phyloP scores from a whole-genome alignment of 768 basidiomycete species.

The Pleurotus djamor region DNA sequence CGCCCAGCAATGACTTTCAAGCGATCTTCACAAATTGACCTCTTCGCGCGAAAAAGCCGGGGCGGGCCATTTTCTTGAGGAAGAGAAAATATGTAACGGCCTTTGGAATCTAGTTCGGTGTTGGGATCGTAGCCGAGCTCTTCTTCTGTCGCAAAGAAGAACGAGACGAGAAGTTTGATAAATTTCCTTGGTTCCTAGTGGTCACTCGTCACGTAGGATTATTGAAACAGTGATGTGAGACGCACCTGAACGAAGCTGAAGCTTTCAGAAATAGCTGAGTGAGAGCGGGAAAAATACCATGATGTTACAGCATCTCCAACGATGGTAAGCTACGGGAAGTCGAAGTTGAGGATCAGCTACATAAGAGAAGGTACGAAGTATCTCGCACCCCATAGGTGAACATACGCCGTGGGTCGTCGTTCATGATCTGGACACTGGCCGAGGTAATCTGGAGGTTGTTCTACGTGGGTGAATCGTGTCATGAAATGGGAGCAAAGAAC shows the following conservation, averaged over 20 bases:
- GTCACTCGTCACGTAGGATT: background rate
- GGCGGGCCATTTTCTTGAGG: background rate
- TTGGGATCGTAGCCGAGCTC: conserved; percentile 14
- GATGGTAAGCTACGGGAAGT: conserved; percentile 12
- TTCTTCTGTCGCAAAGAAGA: conserved; percentile 14
- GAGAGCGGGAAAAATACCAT: conserved; percentile 18
- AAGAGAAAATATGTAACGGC: background rate
- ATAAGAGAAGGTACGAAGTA: too few relatives aligned
- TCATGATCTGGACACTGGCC: conserved; percentile 15
- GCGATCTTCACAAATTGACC: background rate
- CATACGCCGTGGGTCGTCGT: conserved; percentile 19
- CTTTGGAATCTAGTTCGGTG: background rate
- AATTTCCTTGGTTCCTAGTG: conserved; percentile 12
- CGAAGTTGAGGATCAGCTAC: background rate
- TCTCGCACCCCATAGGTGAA: conserved; percentile 17
- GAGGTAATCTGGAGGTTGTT: background rate
- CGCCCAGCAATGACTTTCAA: conserved; percentile 5
- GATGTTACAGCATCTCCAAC: conserved; percentile 9
- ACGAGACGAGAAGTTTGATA: conserved; percentile 14
- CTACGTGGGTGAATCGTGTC: background rate
- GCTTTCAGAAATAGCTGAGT: conserved; percentile 10
- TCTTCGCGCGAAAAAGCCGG: background rate
- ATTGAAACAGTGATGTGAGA: background rate
- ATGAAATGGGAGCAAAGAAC: background rate
- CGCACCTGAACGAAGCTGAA: conserved; percentile 9